Base-by-base conservation (phyloP, 139 green algal species). In the Helicosporidium sp. region DNA sequence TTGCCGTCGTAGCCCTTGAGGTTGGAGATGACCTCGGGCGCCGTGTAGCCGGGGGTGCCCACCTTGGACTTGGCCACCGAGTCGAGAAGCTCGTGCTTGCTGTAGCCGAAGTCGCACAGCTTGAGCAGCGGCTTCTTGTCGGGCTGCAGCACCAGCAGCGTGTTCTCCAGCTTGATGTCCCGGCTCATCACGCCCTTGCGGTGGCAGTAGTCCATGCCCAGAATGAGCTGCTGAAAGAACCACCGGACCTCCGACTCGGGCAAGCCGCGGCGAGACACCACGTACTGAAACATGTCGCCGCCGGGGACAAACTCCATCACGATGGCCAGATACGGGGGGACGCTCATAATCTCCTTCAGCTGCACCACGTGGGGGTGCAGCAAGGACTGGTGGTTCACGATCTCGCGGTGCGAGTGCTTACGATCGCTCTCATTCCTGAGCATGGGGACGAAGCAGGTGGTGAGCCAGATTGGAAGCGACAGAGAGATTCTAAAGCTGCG, bases 101-200 rank as follows among this genome's bases (percentile, higher is more conserved):
- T 76, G 63, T 85, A 85, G 1, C 82, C 82, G 74, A 93, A 93
- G 60, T 93, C 82, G 60, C 82, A 93, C 24, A 93, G 79, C 60
- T 92, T 92, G 6, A 93, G 51, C 31, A 76, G 61, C 26, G 69
- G 74, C 46, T 65, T 61, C 36, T 54, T 61, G 43, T 64, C 62
- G 31, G 43, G 46, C 43, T 51, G 48, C 43, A 62, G 23, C 39
- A 57, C 55, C 40, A 76, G 65, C 64, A 84, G 60, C 16, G 73
- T 73, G 62, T 85, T 85, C 56, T 88, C 78, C 46, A 84, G 60
- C 55, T 88, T 88, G 24, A 88, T 73, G 55, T 88, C 78, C 23
- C 78, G 58, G 49, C 78, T 80, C 42, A 70, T 74, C n/a, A 88
- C 36, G 29, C 57, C 57, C 57, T 68, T 69, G 23, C 58, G 47